Base-by-base conservation (phyloP, 2,329 filamentous ascomycete genomes). In the Fusarium palustre region DNA sequence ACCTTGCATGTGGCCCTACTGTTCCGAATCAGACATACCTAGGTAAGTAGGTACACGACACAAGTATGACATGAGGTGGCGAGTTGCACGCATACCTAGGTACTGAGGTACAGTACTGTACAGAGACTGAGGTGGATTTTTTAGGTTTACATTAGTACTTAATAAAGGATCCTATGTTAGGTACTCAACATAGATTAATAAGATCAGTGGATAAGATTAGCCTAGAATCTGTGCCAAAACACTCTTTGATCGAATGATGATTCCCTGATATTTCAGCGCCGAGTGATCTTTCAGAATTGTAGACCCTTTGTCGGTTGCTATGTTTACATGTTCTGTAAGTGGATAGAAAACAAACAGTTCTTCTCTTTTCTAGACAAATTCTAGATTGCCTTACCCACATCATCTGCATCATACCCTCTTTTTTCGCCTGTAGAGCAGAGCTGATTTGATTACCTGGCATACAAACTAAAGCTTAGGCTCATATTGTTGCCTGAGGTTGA, bases 401-500 rank as follows among this genome's bases (percentile, higher is more conserved):
- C 42, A 42, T 65, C 41, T 52, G 60, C 58, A 55, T 43, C 38
- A 46, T 39, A 63, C 22, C 48, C 41, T 60, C 54, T 52, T 63
- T 62, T 63, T 62, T 30, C 33, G 16, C 49, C 47, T 38, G 38
- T 24, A 48, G 38, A 55, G 15, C 33, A 48, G 41, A 59, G 34
- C 45, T 33, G 47, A 59, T 58, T 64, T 66, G 28, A 55, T 64
- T 64, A 45, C 56, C 55, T 45, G 4, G 28, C 33, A 20, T 43
- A 24, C 43, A 39, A 41, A 15, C 33, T 55, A 55, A 39, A 55
- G 42, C 24, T 30, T n/a, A 22, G 55, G 13, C 18, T 36, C n/a
- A 22, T n/a, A n/a, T 62, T 62, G 56, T 18, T 75, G 73, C 73
- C 73, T 75, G 68, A 75, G 73, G 73, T 66, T 62, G 61, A 69